Conservation (phyloP, 139 green algal species). For the Axilococcus clingmanii region DNA sequence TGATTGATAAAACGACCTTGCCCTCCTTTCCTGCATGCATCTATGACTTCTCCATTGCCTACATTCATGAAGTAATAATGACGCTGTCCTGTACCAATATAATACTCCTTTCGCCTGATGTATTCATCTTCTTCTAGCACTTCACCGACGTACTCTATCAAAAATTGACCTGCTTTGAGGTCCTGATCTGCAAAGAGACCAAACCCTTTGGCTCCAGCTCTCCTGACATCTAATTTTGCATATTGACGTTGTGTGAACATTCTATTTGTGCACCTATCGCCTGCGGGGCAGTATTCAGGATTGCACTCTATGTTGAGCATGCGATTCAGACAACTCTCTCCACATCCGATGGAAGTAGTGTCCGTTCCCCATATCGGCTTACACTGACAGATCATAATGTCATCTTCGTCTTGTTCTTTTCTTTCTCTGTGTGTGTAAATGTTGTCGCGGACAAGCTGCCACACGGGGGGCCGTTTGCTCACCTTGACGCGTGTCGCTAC, state of each 20-base stretch:
- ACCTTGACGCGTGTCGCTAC: neutral
- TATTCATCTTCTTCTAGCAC: conserved; percentile 96
- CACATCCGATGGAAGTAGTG: conserved; percentile 50
- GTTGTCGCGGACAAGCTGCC: conserved; percentile 73
- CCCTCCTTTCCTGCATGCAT: conserved; percentile 87
- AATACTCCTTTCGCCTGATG: conserved; percentile 68
- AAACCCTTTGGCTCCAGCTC: conserved; percentile 80
- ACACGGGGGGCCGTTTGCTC: conserved; percentile 49
- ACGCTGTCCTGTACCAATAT: conserved; percentile 62
- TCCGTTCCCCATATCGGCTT: conserved; percentile 25
- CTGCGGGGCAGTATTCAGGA: conserved; percentile 79
- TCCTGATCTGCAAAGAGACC: conserved; percentile 69
- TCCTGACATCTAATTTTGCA: conserved; percentile 62
- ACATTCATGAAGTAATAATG: conserved; percentile 99
- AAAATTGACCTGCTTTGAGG: conserved; percentile 76
- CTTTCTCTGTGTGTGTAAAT: conserved; percentile 64
- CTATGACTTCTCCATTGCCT: conserved; percentile 93
- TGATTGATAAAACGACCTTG: conserved; percentile 97
- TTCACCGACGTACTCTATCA: conserved; percentile 97
- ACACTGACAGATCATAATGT: conserved; percentile 94
- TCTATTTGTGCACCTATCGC: conserved; percentile 85
- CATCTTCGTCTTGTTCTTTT: conserved; percentile 77
- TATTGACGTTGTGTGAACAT: conserved; percentile 78
- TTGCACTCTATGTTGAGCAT: conserved; percentile 90
- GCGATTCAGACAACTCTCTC: conserved; percentile 88